Evolutionary conservation across 441 rosid genomes (phyloP), one percentile per base, ranked within the genome.

Genomic region (Rhodomyrtus psidioides): DNA sequence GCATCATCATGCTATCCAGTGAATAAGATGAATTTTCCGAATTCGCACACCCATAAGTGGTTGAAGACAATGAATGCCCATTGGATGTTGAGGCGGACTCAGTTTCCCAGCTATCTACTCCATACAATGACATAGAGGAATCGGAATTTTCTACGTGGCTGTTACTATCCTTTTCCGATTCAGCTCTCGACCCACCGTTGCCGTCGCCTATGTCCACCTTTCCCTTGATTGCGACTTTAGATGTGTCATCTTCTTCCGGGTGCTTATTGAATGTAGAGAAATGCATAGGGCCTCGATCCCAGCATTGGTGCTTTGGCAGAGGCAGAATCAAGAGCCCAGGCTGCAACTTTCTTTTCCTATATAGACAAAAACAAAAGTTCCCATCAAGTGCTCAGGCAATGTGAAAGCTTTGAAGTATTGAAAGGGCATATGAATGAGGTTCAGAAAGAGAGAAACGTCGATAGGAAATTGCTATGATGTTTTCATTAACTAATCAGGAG

Each of bases 271-370:
- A 79, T 12, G 83, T 26, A 53, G 83, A 53, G 15, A 54, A 82
- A 46, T 57, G 62, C 16, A 39, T 39, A 14, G 70, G 30, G 42
- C 82, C 42, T 21, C 30, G 82, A 82, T 60, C 55, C 51, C 57
- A 44, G 85, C 88, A 83, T 21, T 44, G 55, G 53, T 82, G 88
- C 88, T 86, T 86, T 16, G 74, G 76, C 46, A 42, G 34, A 28
- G 88, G 85, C 23, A 60, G 83, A 82, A n/a, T 55, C 16, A 83
- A 53, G 65, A 54, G 82, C 74, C 65, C 88, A 27, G 74, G 21
- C 55, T 65, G 85, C 85, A 83, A 74, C 53, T 86, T 86, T 55
- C 88, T 86, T 55, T 86, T 86, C 88, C 83, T 86, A 65, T 13
- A 53, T 34, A 53, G 15, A 54, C 24, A 84, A 56, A 54, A 46